Percentiles rank a stretch among this genome's conserved stretches.
phyloP scores from a whole-genome alignment of 257 asterid species.

The Petrea volubilis region DNA sequence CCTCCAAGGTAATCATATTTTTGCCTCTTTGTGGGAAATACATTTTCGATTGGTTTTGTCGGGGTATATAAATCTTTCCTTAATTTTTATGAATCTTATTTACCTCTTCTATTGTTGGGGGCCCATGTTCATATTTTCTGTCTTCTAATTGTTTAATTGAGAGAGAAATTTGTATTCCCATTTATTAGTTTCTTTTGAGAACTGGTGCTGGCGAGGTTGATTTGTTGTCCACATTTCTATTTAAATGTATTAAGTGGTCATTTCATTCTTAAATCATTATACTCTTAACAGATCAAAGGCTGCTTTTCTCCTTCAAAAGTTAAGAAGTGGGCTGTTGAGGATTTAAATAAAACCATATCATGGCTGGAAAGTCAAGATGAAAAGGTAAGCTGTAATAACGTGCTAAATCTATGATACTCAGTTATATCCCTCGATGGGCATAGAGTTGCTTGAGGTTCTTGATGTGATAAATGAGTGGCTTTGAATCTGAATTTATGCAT shows the following conservation, averaged over 20 bases:
- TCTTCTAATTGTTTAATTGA: constrained; percentile 6
- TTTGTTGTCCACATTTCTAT: neutral
- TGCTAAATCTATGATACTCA: neutral
- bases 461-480: neutral
- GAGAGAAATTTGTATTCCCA: neutral
- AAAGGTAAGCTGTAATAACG: constrained; percentile 50
- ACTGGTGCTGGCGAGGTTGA: neutral
- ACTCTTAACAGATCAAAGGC: constrained; percentile 41
- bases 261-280: constrained; percentile 25
- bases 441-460: constrained; percentile 16
- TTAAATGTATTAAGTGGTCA: neutral
- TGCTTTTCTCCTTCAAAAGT: constrained; percentile 59
- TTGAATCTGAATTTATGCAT: neutral
- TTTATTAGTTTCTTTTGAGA: neutral
- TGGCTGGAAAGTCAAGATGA: constrained; percentile 95
- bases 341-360: constrained; percentile 63
- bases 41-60: constrained; percentile 1
- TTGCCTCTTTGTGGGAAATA: neutral
- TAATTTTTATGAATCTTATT: constrained; percentile 10
- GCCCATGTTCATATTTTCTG: neutral
- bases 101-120: neutral
- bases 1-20: constrained; percentile 59
- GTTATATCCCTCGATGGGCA: constrained; percentile 13
- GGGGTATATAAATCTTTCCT: neutral
- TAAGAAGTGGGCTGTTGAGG: constrained; percentile 87